Evolutionary conservation across 768 basidiomycete species (phyloP).

Genomic region (Symmetrospora coprosmae): DNA sequence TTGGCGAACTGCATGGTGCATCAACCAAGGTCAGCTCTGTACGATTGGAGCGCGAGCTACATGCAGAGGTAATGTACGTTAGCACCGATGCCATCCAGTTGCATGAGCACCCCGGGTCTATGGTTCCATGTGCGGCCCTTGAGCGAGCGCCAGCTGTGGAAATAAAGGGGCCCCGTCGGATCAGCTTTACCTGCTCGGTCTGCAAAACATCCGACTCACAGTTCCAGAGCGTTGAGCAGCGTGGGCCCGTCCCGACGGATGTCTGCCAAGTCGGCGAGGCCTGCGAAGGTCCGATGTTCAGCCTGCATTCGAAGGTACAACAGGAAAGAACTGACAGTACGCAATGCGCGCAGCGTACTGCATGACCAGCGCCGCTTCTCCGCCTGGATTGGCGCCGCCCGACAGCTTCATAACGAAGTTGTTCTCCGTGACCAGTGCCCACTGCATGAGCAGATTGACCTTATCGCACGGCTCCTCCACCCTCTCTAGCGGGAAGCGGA

Average conservation of each 20-base stretch:
- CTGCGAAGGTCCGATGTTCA: no score
- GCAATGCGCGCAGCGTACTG: conserved; percentile 63
- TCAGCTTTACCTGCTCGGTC: neutral
- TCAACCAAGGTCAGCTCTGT: neutral
- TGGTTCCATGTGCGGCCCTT: conserved; percentile 86
- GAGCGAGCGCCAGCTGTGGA: conserved; percentile 57
- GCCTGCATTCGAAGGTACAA: neutral
- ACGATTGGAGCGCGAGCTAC: conserved; percentile 44
- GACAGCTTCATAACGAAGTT: conserved; percentile 50
- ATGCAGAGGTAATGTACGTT: neutral
- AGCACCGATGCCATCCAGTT: conserved; percentile 70
- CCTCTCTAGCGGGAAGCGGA: conserved; percentile 65
- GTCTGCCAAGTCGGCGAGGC: conserved; percentile 62
- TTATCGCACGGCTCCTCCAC: conserved; percentile 57
- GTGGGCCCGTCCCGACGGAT: conserved; percentile 52
- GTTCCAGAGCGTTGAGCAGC: conserved; percentile 58
- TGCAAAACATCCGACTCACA: conserved; percentile 43
- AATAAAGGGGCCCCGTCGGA: neutral
- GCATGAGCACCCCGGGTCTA: conserved; percentile 63
- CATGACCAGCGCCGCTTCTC: conserved; percentile 59
- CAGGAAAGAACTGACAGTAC: conserved; percentile 44
- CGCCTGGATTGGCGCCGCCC: conserved; percentile 52
- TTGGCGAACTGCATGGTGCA: neutral
- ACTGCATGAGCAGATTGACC: conserved; percentile 41
- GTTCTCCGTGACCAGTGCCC: conserved; percentile 33